Base-by-base conservation (phyloP, 169 alveolate genomes). In the Babesia bigemina region DNA sequence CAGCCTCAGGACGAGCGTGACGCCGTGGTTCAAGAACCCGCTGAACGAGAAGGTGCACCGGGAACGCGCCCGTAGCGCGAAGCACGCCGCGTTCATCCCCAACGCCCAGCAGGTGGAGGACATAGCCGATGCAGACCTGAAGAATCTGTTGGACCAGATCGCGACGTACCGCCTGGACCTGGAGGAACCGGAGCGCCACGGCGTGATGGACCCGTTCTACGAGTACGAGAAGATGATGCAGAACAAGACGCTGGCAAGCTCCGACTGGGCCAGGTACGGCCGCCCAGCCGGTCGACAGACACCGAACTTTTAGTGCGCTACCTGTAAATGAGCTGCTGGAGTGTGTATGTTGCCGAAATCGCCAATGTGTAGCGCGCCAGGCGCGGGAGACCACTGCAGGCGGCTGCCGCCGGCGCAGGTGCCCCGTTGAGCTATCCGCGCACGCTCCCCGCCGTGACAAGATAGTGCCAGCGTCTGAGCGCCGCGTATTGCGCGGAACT, bases 221-320 rank as follows among this genome's bases (percentile, higher is more conserved):
- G 71, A 78, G n/a, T 58, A 52, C 55, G 75, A 69, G 44, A 21
- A 56, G 28, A 24, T 8, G 29, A 78, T 22, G 56, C 58, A 63
- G 33, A 75, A 78, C 55, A 67, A 58, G 60, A 48, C 48, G 50
- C 72, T 24, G 26, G 6, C 22, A 39, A n/a, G 56, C 24, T 56
- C 75, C 22, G 81, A 78, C 29, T 75, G 74, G 85, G 85, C 81
- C 53, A 78, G 19, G 61, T 56, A 63, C n/a, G 86, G 86, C 29
- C 60, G 86, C 42, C n/a, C n/a, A n/a, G 6, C 86, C 81, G 36
- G 22, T 55, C 28, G 28, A 10, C 39, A 63, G 13, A 45, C 53
- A 33, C 33, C 29, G 58, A 28, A 14, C 39, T 6, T 33, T 33
- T 33, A 6, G 39, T 33, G 39, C 39, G 39, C 39, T 21, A 21